phyloP scores from a whole-genome alignment of 208 protist species.

The Trichomonas tenax region DNA sequence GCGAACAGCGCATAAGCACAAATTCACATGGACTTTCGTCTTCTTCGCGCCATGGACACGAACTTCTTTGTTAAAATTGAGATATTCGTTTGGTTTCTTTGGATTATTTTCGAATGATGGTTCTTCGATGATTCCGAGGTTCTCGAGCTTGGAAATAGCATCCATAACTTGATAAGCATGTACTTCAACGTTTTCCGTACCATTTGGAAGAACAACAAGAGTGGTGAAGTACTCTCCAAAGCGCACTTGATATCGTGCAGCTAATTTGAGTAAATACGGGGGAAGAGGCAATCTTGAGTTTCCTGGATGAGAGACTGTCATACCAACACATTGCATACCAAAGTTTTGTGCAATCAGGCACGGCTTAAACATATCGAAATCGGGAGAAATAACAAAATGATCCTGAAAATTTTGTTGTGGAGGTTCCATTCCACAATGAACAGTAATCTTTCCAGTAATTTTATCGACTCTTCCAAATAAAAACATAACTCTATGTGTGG shows the following conservation, averaged over 20 bases:
- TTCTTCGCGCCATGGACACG: background rate
- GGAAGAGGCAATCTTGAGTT: background rate
- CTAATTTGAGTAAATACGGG: background rate
- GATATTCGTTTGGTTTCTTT: background rate
- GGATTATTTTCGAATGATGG: no score
- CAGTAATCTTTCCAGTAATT: background rate
- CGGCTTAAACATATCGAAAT: background rate
- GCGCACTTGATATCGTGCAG: background rate
- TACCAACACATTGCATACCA: background rate
- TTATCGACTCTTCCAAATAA: background rate
- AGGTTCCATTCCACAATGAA: background rate
- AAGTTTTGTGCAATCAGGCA: background rate
- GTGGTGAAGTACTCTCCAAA: constrained; percentile 8
- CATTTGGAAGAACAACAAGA: background rate
- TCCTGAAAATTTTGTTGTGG: background rate
- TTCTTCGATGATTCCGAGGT: background rate
- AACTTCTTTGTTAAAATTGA: background rate
- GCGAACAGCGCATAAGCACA: background rate
- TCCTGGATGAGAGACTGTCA: background rate
- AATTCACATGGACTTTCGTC: background rate
- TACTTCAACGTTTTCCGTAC: background rate
- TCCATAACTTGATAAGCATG: background rate
- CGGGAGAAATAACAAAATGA: background rate
- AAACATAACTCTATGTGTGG: background rate
- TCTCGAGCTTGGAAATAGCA: background rate